Evolutionary conservation across 148 eudicot species (phyloP), one percentile per base, ranked within the genome.

Genomic region (Cornus suecica): DNA sequence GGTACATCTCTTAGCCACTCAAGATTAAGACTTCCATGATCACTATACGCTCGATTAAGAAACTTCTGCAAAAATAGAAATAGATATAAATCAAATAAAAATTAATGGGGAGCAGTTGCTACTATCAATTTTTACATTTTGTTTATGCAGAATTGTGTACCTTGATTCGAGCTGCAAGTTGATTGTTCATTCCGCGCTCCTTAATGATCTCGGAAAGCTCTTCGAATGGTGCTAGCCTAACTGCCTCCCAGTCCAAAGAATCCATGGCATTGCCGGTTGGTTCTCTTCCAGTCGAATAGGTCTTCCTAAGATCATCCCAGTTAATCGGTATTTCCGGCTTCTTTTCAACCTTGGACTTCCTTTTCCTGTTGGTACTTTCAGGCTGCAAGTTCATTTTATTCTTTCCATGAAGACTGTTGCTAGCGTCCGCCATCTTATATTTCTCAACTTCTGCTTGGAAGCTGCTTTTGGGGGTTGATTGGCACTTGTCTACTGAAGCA

Each of bases 1-100:
- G 95, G 92, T 72, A 85, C 88, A 45, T 86, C 79, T 65, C 95
- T 88, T 74, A 94, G 78, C 96, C 97, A 92, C 76, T 94, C 97
- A 24, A 94, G 79, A 79, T 94, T 91, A 48, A 94, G 74, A 52
- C 85, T 87, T 18, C 94, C 94, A 74, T 90, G 94, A 28, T 90
- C 86, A 63, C 61, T 68, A 62, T 83, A 76, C 9, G 90, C 22
- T 18, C 97, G 85, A 77, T 94, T 68, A 6, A 94, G 90, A 52
- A 85, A 86, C 10, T 74, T 78, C 98, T 94, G 82, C 73, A 74
- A 74, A 63, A 76, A 63, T n/a, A n/a, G n/a, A n/a, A n/a, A n/a
- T n/a, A n/a, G n/a, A n/a, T n/a, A n/a, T n/a, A n/a, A n/a, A n/a
- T n/a, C n/a, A n/a, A n/a, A n/a, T n/a, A n/a, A n/a, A n/a, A n/a